These are phyloP conservation scores for Cyclostephanos invisitatus DNA, from an alignment of 108 stramenopile genomes.

Conservation along the genomic window DNA sequence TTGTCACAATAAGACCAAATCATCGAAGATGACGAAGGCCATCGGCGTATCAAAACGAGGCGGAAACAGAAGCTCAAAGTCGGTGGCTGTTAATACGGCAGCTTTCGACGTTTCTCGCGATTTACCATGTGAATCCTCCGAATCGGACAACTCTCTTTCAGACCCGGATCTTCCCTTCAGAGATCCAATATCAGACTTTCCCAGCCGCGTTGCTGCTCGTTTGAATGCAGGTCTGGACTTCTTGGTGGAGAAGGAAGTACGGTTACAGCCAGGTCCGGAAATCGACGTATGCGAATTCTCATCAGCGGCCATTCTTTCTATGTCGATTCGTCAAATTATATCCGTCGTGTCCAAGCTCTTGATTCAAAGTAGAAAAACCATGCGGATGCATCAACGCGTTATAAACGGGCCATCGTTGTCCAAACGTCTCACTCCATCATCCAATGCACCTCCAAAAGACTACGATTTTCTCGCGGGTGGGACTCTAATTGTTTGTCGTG, in stretches of 20 bases:
- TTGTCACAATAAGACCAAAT: conserved; percentile 6
- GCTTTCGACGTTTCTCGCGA: not conserved
- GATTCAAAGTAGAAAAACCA: conserved; percentile 19
- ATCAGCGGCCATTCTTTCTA: conserved; percentile 30
- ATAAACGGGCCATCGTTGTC: conserved; percentile 15
- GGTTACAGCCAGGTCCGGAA: not conserved
- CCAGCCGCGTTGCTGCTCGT: conserved; percentile 36
- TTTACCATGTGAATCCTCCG: conserved; percentile 3
- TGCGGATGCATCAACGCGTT: conserved; percentile 20
- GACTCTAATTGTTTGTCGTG: conserved; percentile 56
- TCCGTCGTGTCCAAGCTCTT: conserved; percentile 22
- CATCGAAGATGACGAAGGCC: not conserved
- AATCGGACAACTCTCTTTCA: conserved; percentile 26
- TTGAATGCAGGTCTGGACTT: conserved; percentile 35
- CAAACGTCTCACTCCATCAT: conserved; percentile 13
- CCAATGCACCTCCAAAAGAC: conserved; percentile 15
- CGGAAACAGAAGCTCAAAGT: conserved; percentile 4
- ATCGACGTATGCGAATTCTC: conserved; percentile 10
- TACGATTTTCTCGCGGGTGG: conserved; percentile 43
- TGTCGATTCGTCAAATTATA: conserved; percentile 27
- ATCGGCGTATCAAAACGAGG: conserved; percentile 1
- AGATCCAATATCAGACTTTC: conserved; percentile 40
- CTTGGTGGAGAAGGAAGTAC: conserved; percentile 23
- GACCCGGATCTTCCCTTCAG: conserved; percentile 23
- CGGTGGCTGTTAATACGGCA: not conserved